Base-by-base conservation (phyloP, 1,284 basidiomycete species). In the Sporisorium graminicola region DNA sequence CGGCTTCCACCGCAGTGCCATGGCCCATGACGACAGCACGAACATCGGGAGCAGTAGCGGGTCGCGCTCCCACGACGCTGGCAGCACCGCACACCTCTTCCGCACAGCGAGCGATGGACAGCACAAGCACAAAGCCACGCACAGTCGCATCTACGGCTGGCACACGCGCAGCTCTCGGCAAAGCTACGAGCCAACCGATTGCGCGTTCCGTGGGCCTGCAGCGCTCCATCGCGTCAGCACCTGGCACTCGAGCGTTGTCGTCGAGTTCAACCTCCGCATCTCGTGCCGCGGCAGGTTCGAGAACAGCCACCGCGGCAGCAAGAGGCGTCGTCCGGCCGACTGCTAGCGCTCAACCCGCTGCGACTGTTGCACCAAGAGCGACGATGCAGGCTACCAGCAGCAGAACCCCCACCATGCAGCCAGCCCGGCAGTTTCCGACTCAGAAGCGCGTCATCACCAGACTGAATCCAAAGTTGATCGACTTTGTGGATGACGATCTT, bases 401-500 rank as follows among this genome's bases (percentile, higher is more conserved):
- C 50, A 29, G 24, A 9, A 24, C 16, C n/a, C 42, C 35, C 24
- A 18, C 52, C 13, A 24, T 27, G 10, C 42, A 26, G 18, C 1
- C 51, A 18, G 27, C 37, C 14, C 46, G 20, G 33, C 58, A 47
- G 35, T 27, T 31, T 10, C 10, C 18, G 9, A 29, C 33, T 29
- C 58, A 14, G 3, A 59, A 59, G 52, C 47, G 47, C n/a, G 33
- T 42, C 6, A 35, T 42, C 12, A 69, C 58, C n/a, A 33, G n/a
- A 24, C 43, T 76, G 33, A 71, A 76, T 29, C 67, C 68, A 9
- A 61, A 67, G 52, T 55, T 76, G 29, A 53, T 67, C 18, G 74
- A 76, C 44, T 71, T 76, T 58, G 65, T 63, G 1, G 51, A 76
- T 18, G 74, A 76, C 27, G 74, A 76, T 4, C 64, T 76, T 1